Evolutionary conservation across 768 basidiomycete species (phyloP).

Genomic region (Amanita rimosa): DNA sequence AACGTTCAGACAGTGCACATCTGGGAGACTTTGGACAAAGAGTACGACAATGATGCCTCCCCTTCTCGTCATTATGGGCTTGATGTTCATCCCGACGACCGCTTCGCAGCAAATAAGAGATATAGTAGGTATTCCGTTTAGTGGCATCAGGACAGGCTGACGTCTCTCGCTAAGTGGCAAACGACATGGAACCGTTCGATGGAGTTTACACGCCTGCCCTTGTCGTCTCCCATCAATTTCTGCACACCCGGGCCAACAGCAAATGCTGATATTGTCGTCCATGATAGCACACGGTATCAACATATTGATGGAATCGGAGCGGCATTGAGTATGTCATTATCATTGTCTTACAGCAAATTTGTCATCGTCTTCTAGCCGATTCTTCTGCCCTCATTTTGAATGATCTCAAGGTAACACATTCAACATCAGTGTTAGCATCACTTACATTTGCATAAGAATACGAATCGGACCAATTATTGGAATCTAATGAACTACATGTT

Average conservation of each 20-base stretch:
- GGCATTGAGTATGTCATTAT: constrained; percentile 37
- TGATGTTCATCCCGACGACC: not conserved
- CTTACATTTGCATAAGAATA: constrained; percentile 20
- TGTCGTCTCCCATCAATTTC: constrained; percentile 46
- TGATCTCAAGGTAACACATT: constrained; percentile 46
- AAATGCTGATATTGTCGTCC: constrained; percentile 50
- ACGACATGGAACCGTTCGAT: constrained; percentile 41
- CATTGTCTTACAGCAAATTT: not conserved
- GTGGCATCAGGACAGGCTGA: not conserved
- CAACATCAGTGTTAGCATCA: not conserved
- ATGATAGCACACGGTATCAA: constrained; percentile 47
- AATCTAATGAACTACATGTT: constrained; percentile 49
- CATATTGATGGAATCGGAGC: constrained; percentile 59
- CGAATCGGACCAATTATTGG: constrained; percentile 48
- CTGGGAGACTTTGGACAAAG: no score
- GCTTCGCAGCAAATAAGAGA: not conserved
- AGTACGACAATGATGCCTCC: constrained; percentile 16
- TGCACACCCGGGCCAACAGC: constrained; percentile 40
- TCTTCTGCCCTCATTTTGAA: constrained; percentile 53
- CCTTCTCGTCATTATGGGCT: constrained; percentile 5
- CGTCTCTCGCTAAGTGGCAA: constrained; percentile 34
- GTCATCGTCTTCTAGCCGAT: constrained; percentile 36
- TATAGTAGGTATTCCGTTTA: not conserved
- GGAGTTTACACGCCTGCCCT: constrained; percentile 38
- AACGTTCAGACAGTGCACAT: not conserved